A percentile compares a stretch with the other conserved stretches of the same genome.
Conservation (phyloP, 2,329 filamentous ascomycete species). For the Pestalotiopsis sp. region DNA sequence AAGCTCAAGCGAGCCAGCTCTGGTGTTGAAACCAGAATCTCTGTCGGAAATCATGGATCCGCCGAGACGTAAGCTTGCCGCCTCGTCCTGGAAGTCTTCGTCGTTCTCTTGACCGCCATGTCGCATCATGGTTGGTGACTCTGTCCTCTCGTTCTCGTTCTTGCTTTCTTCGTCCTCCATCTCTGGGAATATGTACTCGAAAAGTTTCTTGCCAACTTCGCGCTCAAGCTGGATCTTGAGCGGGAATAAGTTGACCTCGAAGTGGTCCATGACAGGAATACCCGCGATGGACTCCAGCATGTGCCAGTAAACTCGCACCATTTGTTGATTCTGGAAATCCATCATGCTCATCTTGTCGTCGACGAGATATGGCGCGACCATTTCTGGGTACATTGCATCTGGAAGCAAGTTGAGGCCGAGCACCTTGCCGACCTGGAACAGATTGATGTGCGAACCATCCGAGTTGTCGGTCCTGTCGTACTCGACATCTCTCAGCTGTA, state of each 20-base stretch:
- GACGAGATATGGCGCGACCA: slow-evolving; percentile 88
- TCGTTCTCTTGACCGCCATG: slow-evolving; percentile 50
- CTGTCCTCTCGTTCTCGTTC: slow-evolving; percentile 44
- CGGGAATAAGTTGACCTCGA: slow-evolving; percentile 91
- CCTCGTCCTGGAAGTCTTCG: slow-evolving; percentile 46
- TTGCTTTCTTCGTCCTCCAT: slow-evolving; percentile 55
- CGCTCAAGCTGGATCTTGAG: slow-evolving; percentile 92
- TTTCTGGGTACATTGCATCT: slow-evolving; percentile 92
- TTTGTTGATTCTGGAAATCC: slow-evolving; percentile 69
- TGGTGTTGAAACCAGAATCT: slow-evolving; percentile 59
- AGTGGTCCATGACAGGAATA: slow-evolving; percentile 95
- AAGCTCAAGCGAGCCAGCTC: slow-evolving; percentile 76
- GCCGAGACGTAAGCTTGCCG: slow-evolving; percentile 39
- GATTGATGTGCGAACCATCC: slow-evolving; percentile 94
- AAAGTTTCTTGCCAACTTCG: slow-evolving; percentile 88
- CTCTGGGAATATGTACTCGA: slow-evolving; percentile 96
- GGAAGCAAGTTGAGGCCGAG: slow-evolving; percentile 87
- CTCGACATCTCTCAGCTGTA: slow-evolving; percentile 87
- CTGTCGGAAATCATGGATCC: slow-evolving; percentile 43
- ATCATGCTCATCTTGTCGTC: slow-evolving; percentile 56
- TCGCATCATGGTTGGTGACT: slow-evolving; percentile 62
- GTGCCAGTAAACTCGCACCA: slow-evolving; percentile 95
- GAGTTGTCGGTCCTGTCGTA: slow-evolving; percentile 97
- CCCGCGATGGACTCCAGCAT: slow-evolving; percentile 98
- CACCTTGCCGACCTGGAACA: slow-evolving; percentile 85